phyloP scores from a whole-genome alignment of 441 rosid genomes.

The Populus trichocarpa region DNA sequence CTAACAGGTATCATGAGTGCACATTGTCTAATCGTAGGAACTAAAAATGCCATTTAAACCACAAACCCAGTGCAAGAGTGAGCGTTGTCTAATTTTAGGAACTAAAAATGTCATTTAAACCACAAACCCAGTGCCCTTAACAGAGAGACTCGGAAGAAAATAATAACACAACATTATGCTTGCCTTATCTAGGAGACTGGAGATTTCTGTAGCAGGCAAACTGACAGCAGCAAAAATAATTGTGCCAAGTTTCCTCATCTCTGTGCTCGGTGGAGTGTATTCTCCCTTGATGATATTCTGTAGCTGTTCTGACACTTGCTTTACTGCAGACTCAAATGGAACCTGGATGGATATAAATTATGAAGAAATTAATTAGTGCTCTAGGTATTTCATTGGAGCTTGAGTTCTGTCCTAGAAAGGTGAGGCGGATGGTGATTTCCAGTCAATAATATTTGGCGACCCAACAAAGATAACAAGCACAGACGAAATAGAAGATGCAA shows the following conservation, averaged over 20 bases:
- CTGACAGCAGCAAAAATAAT: conserved; percentile 81
- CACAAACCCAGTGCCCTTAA: background rate
- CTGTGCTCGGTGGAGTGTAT: conserved; percentile 54
- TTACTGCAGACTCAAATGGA: conserved; percentile 71
- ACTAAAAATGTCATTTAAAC: background rate
- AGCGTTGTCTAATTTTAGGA: no score
- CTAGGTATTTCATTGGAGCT: background rate
- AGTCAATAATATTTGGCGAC: background rate
- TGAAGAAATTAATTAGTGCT: conserved; percentile 1
- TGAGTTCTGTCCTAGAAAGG: background rate
- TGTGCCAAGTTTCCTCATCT: conserved; percentile 63
- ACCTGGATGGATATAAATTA: conserved; percentile 39
- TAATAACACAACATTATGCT: conserved; percentile 14
- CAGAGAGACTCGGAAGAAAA: background rate
- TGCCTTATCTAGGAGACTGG: conserved; percentile 58
- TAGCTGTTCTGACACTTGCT: conserved; percentile 73
- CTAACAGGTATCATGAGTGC: no score
- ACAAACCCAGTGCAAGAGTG: background rate
- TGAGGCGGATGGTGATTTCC: background rate
- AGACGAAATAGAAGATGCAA: background rate
- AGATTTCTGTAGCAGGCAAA: conserved; percentile 55
- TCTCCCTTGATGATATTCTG: conserved; percentile 63
- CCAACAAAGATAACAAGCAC: background rate
- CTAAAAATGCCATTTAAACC: background rate
- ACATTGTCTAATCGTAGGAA: background rate